Conservation (phyloP, 2,329 filamentous ascomycete genomes). For the Verticillium dahliae region DNA sequence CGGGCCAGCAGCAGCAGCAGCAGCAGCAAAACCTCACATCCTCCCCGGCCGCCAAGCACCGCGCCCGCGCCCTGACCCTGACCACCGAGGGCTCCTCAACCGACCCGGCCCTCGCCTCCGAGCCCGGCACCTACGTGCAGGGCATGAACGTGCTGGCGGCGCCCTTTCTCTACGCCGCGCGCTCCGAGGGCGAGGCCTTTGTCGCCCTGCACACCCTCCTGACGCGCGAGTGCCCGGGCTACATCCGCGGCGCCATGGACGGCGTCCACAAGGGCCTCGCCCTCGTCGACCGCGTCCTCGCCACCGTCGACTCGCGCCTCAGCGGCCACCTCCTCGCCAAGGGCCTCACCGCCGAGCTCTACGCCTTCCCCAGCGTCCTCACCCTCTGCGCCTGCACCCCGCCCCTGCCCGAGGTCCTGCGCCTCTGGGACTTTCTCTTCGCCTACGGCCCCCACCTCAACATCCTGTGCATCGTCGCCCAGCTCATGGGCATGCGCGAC, state of each 20-base stretch:
- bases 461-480: slow-evolving; percentile 91
- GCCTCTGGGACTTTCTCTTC: slow-evolving; percentile 95
- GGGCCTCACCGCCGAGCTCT: slow-evolving; percentile 86
- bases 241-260: slow-evolving; percentile 94
- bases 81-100: slow-evolving; percentile 60
- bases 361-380: slow-evolving; percentile 90
- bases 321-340: slow-evolving; percentile 79
- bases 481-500: slow-evolving; percentile 81
- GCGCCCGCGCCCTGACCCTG: slow-evolving; percentile 51
- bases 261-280: slow-evolving; percentile 89
- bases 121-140: slow-evolving; percentile 87
- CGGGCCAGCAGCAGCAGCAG: not conserved
- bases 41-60: slow-evolving; percentile 39
- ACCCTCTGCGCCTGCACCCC: slow-evolving; percentile 95
- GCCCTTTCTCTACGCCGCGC: slow-evolving; percentile 89
- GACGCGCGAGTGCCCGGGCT: slow-evolving; percentile 82
- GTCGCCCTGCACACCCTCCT: slow-evolving; percentile 84
- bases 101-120: slow-evolving; percentile 37
- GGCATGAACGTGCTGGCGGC: slow-evolving; percentile 98
- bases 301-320: slow-evolving; percentile 85
- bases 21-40: slow-evolving; percentile 18
- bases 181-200: slow-evolving; percentile 92
- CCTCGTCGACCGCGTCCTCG: slow-evolving; percentile 85
- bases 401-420: slow-evolving; percentile 84
- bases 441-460: slow-evolving; percentile 94